A percentile compares a stretch with the other conserved stretches of the same genome.
These are phyloP conservation scores for Saccharomycopsis olivae DNA, from an alignment of 805 yeast species.

Conservation along the genomic window DNA sequence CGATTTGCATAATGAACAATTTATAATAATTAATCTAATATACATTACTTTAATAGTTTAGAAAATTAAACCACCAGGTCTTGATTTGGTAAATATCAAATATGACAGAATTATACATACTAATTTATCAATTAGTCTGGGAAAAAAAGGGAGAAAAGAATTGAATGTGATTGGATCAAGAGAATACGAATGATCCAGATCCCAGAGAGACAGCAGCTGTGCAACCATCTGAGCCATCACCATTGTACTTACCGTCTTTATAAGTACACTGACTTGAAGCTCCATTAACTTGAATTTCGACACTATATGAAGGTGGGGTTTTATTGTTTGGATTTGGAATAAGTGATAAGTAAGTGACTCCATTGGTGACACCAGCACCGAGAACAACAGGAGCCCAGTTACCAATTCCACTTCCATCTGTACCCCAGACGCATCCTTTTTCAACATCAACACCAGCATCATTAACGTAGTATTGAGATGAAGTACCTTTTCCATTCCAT, in stretches of 20 bases:
- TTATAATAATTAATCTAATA: too few species aligned
- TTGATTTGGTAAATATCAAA: too few species aligned
- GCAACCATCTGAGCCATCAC: conserved; percentile 61
- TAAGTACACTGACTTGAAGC: conserved; percentile 70
- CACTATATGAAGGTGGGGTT: conserved; percentile 56
- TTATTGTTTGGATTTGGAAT: conserved; percentile 92
- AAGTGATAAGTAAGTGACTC: conserved; percentile 73
- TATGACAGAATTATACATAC: too few species aligned
- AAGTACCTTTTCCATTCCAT: conserved; percentile 76
- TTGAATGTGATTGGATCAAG: too few species aligned
- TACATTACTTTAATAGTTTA: too few species aligned
- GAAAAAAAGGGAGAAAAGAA: too few species aligned
- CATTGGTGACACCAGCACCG: conserved; percentile 80
- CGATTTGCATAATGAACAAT: too few species aligned
- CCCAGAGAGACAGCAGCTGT: conserved; percentile 59
- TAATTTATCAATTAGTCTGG: too few species aligned
- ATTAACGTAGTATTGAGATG: conserved; percentile 95
- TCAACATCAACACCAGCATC: conserved; percentile 84
- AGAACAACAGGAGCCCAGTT: conserved; percentile 96
- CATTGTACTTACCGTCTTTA: conserved; percentile 65
- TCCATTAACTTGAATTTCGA: conserved; percentile 69
- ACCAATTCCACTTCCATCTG: conserved; percentile 69
- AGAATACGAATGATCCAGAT: conserved; percentile 50
- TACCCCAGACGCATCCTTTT: conserved; percentile 95
- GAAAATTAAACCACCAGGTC: too few species aligned